phyloP scores from a whole-genome alignment of 257 asterid species.

The Ocimum tenuiflorum region DNA sequence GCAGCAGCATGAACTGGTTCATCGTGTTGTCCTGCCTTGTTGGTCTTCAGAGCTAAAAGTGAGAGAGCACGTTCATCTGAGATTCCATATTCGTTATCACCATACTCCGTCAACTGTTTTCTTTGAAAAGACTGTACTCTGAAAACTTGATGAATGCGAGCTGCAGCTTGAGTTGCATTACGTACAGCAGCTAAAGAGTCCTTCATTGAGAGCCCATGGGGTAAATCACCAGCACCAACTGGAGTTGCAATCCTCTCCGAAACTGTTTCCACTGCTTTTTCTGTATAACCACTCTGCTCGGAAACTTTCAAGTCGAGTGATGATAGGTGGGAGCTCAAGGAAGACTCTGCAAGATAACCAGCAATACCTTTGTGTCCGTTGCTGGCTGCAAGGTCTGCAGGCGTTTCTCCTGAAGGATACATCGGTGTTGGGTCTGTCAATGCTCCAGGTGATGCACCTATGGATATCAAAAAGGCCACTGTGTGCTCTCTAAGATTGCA shows the following conservation, averaged over 20 bases:
- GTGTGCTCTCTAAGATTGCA: conserved; percentile 54
- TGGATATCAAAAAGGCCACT: conserved; percentile 65
- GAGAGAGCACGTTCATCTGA: conserved; percentile 70
- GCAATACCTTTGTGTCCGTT: conserved; percentile 95
- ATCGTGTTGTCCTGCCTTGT: conserved; percentile 44
- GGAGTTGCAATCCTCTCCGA: conserved; percentile 68
- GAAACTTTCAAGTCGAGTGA: conserved; percentile 54
- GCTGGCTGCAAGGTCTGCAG: conserved; percentile 81
- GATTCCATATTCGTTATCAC: conserved; percentile 48
- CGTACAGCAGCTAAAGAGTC: conserved; percentile 89
- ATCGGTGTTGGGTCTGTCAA: conserved; percentile 76
- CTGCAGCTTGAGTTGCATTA: conserved; percentile 96
- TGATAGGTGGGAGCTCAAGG: conserved; percentile 57
- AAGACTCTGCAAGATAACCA: conserved; percentile 76
- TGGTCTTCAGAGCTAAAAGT: conserved; percentile 48
- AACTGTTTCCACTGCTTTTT: conserved; percentile 51
- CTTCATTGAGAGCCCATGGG: conserved; percentile 62
- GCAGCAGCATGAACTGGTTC: conserved; percentile 78
- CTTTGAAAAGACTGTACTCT: conserved; percentile 85
- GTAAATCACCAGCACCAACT: conserved; percentile 44
- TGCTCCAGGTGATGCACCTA: conserved; percentile 72
- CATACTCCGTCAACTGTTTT: conserved; percentile 57
- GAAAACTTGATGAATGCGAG: conserved; percentile 82
- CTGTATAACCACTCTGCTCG: conserved; percentile 30
- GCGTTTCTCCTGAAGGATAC: conserved; percentile 58